These are phyloP conservation scores for Linnemannia zychae DNA, from an alignment of 192 early-diverging fungal species.

Conservation along the genomic window DNA sequence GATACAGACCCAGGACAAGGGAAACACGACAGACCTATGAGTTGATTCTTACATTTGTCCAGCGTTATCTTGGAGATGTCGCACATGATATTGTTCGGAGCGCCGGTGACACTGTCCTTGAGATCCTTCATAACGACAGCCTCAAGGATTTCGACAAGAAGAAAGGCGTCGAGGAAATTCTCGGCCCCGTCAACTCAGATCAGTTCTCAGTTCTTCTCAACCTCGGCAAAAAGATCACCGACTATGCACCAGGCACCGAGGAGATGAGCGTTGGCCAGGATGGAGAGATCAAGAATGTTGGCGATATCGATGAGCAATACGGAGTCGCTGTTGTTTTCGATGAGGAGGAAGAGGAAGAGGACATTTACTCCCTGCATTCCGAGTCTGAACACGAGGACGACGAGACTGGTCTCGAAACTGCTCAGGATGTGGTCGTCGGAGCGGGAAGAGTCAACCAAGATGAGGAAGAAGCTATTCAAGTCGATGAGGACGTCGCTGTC, in stretches of 20 bases:
- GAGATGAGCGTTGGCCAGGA: slow-evolving; percentile 71
- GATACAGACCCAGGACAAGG: slow-evolving; percentile 90
- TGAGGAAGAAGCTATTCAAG: slow-evolving; percentile 58
- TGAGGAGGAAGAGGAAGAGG: slow-evolving; percentile 93
- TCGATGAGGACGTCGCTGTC: slow-evolving; percentile 71
- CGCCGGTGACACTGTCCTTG: slow-evolving; percentile 89
- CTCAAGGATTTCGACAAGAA: slow-evolving; percentile 93
- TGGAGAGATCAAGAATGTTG: slow-evolving; percentile 61
- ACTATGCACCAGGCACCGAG: slow-evolving; percentile 75
- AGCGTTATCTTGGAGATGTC: slow-evolving; percentile 87
- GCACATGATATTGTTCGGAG: slow-evolving; percentile 91
- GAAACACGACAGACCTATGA: slow-evolving; percentile 94
- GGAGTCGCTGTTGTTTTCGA: slow-evolving; percentile 98
- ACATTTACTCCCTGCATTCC: slow-evolving; percentile 75
- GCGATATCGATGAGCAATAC: slow-evolving; percentile 84
- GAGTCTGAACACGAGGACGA: slow-evolving; percentile 75
- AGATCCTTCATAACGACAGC: slow-evolving; percentile 85
- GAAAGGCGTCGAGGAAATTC: slow-evolving; percentile 81
- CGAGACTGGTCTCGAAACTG: slow-evolving; percentile 64
- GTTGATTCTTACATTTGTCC: slow-evolving; percentile 87
- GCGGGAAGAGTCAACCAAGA: slow-evolving; percentile 63
- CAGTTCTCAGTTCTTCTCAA: slow-evolving; percentile 91
- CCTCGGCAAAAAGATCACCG: slow-evolving; percentile 95
- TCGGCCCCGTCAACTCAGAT: slow-evolving; percentile 81
- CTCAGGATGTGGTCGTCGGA: slow-evolving; percentile 50